These are phyloP conservation scores for Sclerotinia trifoliorum DNA, from an alignment of 2,329 filamentous ascomycete genomes.

Conservation along the genomic window DNA sequence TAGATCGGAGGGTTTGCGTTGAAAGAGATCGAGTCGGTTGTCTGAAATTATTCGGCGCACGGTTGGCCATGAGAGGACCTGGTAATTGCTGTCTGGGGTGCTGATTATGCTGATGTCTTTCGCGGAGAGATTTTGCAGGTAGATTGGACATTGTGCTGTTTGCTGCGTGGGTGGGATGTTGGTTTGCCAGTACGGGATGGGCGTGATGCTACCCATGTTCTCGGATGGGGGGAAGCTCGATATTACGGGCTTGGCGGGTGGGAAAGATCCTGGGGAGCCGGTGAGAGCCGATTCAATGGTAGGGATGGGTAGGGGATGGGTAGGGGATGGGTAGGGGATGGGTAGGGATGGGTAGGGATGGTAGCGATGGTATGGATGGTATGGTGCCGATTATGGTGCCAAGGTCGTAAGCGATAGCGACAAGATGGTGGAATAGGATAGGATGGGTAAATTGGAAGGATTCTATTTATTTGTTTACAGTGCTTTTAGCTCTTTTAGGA, in stretches of 20 bases:
- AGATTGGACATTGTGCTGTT: slow-evolving; percentile 68
- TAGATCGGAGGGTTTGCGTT: slow-evolving; percentile 72
- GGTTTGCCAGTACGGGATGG: slow-evolving; percentile 69
- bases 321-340: too few relatives aligned
- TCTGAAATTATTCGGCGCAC: slow-evolving; percentile 58
- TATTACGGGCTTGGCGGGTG: neutral
- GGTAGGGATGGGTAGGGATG: too few relatives aligned
- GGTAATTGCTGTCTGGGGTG: slow-evolving; percentile 67
- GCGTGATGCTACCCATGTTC: slow-evolving; percentile 33
- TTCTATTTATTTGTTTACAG: neutral
- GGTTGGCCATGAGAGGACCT: slow-evolving; percentile 64
- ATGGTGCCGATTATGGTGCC: neutral
- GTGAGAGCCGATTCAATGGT: neutral
- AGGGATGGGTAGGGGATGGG: too few relatives aligned
- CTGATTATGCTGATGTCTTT: slow-evolving; percentile 72
- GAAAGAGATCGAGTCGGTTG: slow-evolving; percentile 75
- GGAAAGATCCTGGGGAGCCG: neutral
- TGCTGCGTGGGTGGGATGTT: slow-evolving; percentile 67
- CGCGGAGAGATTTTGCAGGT: slow-evolving; percentile 57
- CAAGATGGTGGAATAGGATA: neutral
- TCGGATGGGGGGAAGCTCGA: neutral
- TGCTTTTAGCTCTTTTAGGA: neutral
- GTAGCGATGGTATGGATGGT: too few relatives aligned
- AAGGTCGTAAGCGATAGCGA: neutral
- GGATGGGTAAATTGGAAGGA: slow-evolving; percentile 2